These are phyloP conservation scores for Ceratocystis colombiana DNA, from an alignment of 2,329 filamentous ascomycete genomes.

Conservation along the genomic window DNA sequence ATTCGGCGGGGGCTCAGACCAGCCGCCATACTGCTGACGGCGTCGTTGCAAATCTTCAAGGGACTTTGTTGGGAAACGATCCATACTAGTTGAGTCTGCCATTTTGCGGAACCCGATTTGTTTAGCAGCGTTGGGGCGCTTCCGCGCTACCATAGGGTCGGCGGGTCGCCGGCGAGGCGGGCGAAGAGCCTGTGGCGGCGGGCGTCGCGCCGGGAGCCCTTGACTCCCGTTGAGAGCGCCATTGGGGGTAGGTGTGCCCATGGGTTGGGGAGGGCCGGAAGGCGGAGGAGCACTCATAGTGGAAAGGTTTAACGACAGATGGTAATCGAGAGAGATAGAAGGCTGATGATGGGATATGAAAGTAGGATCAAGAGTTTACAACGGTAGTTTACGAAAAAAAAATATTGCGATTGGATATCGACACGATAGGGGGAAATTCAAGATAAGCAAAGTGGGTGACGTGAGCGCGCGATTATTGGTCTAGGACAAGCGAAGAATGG, in stretches of 20 bases:
- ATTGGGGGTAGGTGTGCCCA: constrained; percentile 30
- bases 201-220: constrained; percentile 19
- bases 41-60: constrained; percentile 33
- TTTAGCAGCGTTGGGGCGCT: constrained; percentile 18
- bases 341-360: neutral
- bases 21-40: constrained; percentile 44
- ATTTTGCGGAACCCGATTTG: constrained; percentile 25
- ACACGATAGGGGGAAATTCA: neutral
- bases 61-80: constrained; percentile 17
- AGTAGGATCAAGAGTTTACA: neutral
- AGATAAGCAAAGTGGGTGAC: neutral
- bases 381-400: neutral
- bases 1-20: constrained; percentile 44
- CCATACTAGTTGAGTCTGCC: constrained; percentile 19
- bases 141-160: constrained; percentile 24
- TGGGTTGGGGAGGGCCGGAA: constrained; percentile 29
- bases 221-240: constrained; percentile 2
- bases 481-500: neutral
- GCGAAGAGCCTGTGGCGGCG: constrained; percentile 23
- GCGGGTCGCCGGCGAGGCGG: constrained; percentile 22
- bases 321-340: neutral
- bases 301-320: neutral
- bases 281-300: constrained; percentile 40
- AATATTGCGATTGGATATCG: neutral
- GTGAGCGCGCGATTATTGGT: neutral